A percentile compares a stretch with the other conserved stretches of the same genome.
Evolutionary conservation across 495 filamentous ascomycete genomes (phyloP).

Genomic region (Wilcoxina mikolae): DNA sequence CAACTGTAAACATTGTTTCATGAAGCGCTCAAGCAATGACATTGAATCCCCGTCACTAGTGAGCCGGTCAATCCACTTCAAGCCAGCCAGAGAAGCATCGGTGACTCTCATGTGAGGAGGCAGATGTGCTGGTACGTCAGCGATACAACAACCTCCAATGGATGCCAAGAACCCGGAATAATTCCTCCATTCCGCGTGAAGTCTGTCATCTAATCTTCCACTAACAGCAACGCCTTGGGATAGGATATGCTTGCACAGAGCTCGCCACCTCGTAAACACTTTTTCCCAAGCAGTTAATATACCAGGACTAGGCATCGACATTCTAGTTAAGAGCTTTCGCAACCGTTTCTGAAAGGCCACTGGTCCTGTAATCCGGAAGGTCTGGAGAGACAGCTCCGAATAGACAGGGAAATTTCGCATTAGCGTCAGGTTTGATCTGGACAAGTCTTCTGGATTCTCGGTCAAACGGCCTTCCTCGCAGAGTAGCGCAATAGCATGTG

Average conservation of each 20-base stretch:
- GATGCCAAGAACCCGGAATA: conserved; percentile 52
- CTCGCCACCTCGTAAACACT: conserved; percentile 46
- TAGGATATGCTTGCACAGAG: conserved; percentile 44
- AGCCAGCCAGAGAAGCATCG: conserved; percentile 40
- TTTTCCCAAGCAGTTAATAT: conserved; percentile 50
- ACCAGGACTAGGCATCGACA: conserved; percentile 44
- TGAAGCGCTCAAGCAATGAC: conserved; percentile 43
- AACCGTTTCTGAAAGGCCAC: conserved; percentile 53
- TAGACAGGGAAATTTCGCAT: conserved; percentile 47
- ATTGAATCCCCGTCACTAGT: conserved; percentile 44
- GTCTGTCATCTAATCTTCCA: conserved; percentile 39
- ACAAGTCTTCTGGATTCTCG: conserved; percentile 35
- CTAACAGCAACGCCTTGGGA: conserved; percentile 29
- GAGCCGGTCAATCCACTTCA: conserved; percentile 48
- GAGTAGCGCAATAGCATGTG: conserved; percentile 45
- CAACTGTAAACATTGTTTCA: conserved; percentile 46
- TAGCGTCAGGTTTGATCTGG: conserved; percentile 37
- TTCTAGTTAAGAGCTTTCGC: conserved; percentile 40
- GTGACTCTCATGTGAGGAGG: conserved; percentile 32
- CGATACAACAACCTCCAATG: conserved; percentile 50
- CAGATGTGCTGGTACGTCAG: conserved; percentile 34
- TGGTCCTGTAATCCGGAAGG: conserved; percentile 48
- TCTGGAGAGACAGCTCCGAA: conserved; percentile 44
- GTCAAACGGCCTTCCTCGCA: conserved; percentile 44
- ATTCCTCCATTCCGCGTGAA: conserved; percentile 49